phyloP scores from a whole-genome alignment of 805 yeast genomes.

The Yamadazyma phyllophila region DNA sequence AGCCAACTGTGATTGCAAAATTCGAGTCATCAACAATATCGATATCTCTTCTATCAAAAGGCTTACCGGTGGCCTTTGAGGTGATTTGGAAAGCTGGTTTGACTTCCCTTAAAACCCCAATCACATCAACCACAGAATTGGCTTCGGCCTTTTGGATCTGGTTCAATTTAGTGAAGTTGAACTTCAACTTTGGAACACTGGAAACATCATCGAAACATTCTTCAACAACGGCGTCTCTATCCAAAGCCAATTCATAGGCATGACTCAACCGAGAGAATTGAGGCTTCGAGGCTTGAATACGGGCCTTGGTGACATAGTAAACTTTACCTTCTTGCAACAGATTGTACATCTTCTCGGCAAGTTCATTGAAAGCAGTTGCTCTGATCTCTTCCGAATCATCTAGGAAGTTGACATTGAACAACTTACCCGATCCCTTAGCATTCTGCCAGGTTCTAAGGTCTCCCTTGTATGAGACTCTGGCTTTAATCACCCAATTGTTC shows the following conservation, averaged over 20 bases:
- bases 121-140: constrained; percentile 75
- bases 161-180: constrained; percentile 69
- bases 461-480: constrained; percentile 83
- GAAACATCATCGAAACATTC: constrained; percentile 54
- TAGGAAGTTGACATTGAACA: constrained; percentile 81
- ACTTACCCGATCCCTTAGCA: constrained; percentile 82
- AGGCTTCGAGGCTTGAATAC: constrained; percentile 80
- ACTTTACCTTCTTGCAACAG: constrained; percentile 84
- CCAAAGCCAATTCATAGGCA: constrained; percentile 84
- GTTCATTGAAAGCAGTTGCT: constrained; percentile 90
- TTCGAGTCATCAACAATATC: constrained; percentile 82
- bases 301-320: constrained; percentile 77
- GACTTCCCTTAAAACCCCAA: constrained; percentile 81
- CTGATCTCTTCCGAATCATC: constrained; percentile 96
- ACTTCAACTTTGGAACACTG: constrained; percentile 76
- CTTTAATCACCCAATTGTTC: constrained; percentile 88
- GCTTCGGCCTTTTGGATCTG: constrained; percentile 65
- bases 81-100: constrained; percentile 74
- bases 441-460: constrained; percentile 88
- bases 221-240: constrained; percentile 72
- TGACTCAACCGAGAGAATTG: constrained; percentile 81
- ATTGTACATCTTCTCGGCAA: constrained; percentile 76
- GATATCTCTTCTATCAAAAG: constrained; percentile 89
- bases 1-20: constrained; percentile 70
- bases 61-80: constrained; percentile 84